These are phyloP conservation scores for Huntiella savannae DNA, from an alignment of 2,329 filamentous ascomycete species.

Conservation along the genomic window DNA sequence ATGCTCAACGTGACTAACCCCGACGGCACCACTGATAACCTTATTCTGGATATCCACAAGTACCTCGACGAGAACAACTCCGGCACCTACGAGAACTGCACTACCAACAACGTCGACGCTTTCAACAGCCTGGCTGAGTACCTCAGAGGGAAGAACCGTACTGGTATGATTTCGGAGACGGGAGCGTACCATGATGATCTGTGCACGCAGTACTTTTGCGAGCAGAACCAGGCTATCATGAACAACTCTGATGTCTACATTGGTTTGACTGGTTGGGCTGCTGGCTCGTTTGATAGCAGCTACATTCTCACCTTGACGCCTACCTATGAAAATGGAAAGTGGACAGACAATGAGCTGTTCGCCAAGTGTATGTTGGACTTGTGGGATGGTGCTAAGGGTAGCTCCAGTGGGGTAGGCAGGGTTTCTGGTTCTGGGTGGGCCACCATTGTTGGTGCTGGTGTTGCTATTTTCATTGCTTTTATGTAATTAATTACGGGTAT, in stretches of 20 bases:
- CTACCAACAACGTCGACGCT: slow-evolving; percentile 30
- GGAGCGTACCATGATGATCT: slow-evolving; percentile 22
- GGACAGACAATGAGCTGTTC: slow-evolving; percentile 13
- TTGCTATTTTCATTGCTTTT: background rate
- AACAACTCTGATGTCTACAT: slow-evolving; percentile 27
- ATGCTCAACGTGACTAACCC: slow-evolving; percentile 36
- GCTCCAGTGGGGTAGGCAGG: background rate
- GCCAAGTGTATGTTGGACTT: slow-evolving; percentile 15
- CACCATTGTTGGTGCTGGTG: background rate
- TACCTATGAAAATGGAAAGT: slow-evolving; percentile 15
- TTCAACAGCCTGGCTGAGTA: slow-evolving; percentile 29
- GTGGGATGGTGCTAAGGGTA: slow-evolving; percentile 1
- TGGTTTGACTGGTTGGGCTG: slow-evolving; percentile 28
- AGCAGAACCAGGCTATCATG: slow-evolving; percentile 27
- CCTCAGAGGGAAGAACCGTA: slow-evolving; percentile 23
- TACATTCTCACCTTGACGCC: slow-evolving; percentile 28
- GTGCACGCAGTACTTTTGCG: slow-evolving; percentile 26
- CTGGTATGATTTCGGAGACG: slow-evolving; percentile 29
- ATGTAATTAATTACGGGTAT: background rate
- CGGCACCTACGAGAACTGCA: slow-evolving; percentile 32
- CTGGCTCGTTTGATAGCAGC: slow-evolving; percentile 23
- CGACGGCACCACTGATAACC: slow-evolving; percentile 33
- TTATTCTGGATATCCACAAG: slow-evolving; percentile 42
- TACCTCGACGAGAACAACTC: slow-evolving; percentile 40
- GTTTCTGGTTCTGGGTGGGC: background rate